Evolutionary conservation across 352 stramenopile genomes (phyloP), one percentile per base, ranked within the genome.

Genomic region (Globisporangium nodosum): DNA sequence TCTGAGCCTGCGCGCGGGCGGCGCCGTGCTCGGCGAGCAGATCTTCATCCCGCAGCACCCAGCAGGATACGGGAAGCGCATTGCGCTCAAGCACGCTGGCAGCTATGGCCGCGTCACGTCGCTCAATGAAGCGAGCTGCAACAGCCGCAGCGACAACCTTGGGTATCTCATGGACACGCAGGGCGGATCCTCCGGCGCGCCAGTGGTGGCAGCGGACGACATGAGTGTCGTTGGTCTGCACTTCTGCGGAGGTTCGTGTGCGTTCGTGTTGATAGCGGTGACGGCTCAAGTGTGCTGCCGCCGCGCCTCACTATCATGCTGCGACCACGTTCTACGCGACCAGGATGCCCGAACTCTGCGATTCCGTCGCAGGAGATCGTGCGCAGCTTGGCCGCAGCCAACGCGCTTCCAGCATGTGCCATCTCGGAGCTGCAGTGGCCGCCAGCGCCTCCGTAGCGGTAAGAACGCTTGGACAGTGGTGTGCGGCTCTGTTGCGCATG

Each of bases 31-130:
- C 11, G 52, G 60, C 18, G 76, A 87, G 35, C 60, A 68, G 37
- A 73, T 85, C n/a, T 83, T 76, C 66, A 83, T 87, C n/a, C 68
- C 76, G 1, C 72, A 84, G 31, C 69, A 85, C 52, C 74, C 76
- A 3, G 58, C 52, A 4, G 71, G 74, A 0, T 68, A 50, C 33
- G 76, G 71, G n/a, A 87, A 81, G 56, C 74, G 70, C 37, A 60
- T 87, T 18, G 74, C 72, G 0, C 47, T 84, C 54, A 87, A 87
- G 58, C 52, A 69, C 20, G 43, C 47, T 45, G 51, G 49, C 0
- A 13, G 47, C 6, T 82, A 70, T 49, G 74, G 64, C 3, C 33
- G 39, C 33, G 62, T 85, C 21, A 56, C 49, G 20, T 67, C 70
- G 8, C 18, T 72, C 3, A 56, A 12, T 3, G 64, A 70, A n/a